Conservation (phyloP, 768 basidiomycete genomes). For the Rhodotorula graminis region DNA sequence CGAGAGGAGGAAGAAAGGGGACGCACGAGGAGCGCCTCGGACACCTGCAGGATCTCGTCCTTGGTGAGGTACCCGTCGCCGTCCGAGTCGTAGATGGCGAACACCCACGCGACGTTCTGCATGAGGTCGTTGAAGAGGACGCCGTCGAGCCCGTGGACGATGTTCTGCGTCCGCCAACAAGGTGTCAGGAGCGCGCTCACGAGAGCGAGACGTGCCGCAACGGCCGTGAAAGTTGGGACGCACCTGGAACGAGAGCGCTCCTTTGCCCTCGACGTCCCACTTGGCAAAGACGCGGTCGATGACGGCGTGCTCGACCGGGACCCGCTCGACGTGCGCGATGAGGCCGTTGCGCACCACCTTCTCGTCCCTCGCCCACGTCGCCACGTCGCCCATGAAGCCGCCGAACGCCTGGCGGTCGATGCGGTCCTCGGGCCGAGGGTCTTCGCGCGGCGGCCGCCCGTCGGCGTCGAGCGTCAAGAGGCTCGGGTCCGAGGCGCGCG, state of each 20-base stretch:
- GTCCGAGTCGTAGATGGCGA: slow-evolving; percentile 81
- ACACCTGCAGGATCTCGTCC: slow-evolving; percentile 90
- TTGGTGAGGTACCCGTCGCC: slow-evolving; percentile 92
- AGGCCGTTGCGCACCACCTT: slow-evolving; percentile 81
- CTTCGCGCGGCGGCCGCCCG: slow-evolving; percentile 47
- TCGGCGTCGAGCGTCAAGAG: neutral
- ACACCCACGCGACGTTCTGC: slow-evolving; percentile 99
- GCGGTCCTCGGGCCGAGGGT: slow-evolving; percentile 81
- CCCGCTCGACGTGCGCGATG: slow-evolving; percentile 79
- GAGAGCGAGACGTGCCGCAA: no score
- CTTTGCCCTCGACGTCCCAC: slow-evolving; percentile 79
- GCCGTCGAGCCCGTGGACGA: slow-evolving; percentile 79
- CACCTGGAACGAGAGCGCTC: slow-evolving; percentile 85
- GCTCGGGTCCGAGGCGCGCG: no score
- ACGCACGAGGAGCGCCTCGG: slow-evolving; percentile 83
- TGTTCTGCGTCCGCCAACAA: slow-evolving; percentile 56
- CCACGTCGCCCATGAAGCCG: slow-evolving; percentile 82
- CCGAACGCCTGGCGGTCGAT: slow-evolving; percentile 80
- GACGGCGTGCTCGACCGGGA: slow-evolving; percentile 91
- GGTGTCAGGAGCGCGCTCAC: neutral
- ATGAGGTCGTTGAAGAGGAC: slow-evolving; percentile 95
- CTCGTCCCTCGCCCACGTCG: slow-evolving; percentile 93
- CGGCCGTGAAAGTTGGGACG: slow-evolving; percentile 15
- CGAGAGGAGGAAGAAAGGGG: neutral
- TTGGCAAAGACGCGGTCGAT: slow-evolving; percentile 89